phyloP scores from a whole-genome alignment of 805 yeast species.

The Sporopachydermia quercuum region DNA sequence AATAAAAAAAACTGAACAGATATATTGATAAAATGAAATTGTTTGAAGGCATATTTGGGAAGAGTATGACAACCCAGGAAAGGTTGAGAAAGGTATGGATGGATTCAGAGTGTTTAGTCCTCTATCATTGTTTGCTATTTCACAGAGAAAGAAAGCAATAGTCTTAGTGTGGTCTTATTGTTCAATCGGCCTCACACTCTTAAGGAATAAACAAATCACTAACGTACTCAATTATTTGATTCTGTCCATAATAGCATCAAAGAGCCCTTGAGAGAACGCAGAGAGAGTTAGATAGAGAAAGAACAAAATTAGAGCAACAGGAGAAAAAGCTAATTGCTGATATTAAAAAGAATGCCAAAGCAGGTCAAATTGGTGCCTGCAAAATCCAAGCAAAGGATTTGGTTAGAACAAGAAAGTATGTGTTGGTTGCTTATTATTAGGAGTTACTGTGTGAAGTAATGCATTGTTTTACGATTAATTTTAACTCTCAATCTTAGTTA shows the following conservation, averaged over 20 bases:
- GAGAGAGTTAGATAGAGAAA: slow-evolving; percentile 82
- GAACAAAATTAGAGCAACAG: slow-evolving; percentile 72
- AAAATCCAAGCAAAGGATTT: slow-evolving; percentile 93
- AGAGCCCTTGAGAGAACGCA: slow-evolving; percentile 90
- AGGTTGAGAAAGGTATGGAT: slow-evolving; percentile 51
- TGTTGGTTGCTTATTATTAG: too few relatives aligned
- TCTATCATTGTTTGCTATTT: too few relatives aligned
- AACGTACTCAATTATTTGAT: slow-evolving; percentile 1
- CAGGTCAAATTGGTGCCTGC: slow-evolving; percentile 77
- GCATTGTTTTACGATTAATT: too few relatives aligned
- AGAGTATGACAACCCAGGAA: slow-evolving; percentile 88
- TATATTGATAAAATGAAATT: slow-evolving; percentile 42
- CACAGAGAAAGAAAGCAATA: too few relatives aligned
- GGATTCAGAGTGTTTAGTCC: slow-evolving; percentile 10
- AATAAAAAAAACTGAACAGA: too few relatives aligned
- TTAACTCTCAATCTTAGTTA: slow-evolving; percentile 25
- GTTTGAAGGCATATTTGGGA: slow-evolving; percentile 94
- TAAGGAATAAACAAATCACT: neutral
- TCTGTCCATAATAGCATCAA: slow-evolving; percentile 45
- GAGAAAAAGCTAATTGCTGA: slow-evolving; percentile 79
- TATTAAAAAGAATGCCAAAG: slow-evolving; percentile 83
- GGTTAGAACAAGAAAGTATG: slow-evolving; percentile 61
- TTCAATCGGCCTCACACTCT: too few relatives aligned
- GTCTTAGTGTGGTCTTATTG: too few relatives aligned
- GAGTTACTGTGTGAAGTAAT: too few relatives aligned